phyloP scores from a whole-genome alignment of 1,284 basidiomycete genomes.

The Singerocomus rubriflavus region DNA sequence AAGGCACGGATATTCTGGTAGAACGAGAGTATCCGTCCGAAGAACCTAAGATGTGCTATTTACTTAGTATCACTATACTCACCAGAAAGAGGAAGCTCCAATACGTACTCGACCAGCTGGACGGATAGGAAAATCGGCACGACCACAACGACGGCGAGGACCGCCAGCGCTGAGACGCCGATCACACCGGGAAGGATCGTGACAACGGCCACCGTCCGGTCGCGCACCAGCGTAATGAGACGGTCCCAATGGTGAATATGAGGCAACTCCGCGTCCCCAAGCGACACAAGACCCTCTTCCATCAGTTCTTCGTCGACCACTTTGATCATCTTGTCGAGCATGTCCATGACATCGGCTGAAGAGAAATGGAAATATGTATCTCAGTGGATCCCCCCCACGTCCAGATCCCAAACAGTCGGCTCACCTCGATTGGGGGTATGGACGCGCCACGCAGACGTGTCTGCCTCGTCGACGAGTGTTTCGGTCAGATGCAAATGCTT shows the following conservation, averaged over 20 bases:
- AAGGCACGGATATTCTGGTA: constrained; percentile 7
- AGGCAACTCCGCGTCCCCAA: constrained; percentile 16
- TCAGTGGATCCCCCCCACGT: not conserved
- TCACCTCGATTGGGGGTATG: constrained; percentile 22
- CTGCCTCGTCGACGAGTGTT: constrained; percentile 14
- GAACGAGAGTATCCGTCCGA: not conserved
- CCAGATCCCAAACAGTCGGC: not conserved
- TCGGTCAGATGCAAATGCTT: constrained; percentile 21
- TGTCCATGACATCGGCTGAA: constrained; percentile 20
- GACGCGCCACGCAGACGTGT: constrained; percentile 17
- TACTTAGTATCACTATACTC: constrained; percentile 4
- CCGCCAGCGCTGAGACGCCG: constrained; percentile 16
- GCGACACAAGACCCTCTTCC: constrained; percentile 21
- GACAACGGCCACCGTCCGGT: constrained; percentile 1
- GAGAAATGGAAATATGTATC: not conserved
- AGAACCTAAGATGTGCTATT: constrained; percentile 4
- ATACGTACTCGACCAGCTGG: constrained; percentile 16
- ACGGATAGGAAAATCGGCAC: constrained; percentile 16
- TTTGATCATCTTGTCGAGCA: constrained; percentile 28
- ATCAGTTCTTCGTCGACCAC: constrained; percentile 21
- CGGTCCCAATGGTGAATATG: constrained; percentile 20
- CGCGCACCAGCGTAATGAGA: constrained; percentile 7
- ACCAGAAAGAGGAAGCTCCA: too few relatives aligned
- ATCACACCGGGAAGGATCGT: constrained; percentile 15
- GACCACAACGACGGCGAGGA: constrained; percentile 5